phyloP scores from a whole-genome alignment of 352 stramenopile genomes.

The Blastocystis sp. region DNA sequence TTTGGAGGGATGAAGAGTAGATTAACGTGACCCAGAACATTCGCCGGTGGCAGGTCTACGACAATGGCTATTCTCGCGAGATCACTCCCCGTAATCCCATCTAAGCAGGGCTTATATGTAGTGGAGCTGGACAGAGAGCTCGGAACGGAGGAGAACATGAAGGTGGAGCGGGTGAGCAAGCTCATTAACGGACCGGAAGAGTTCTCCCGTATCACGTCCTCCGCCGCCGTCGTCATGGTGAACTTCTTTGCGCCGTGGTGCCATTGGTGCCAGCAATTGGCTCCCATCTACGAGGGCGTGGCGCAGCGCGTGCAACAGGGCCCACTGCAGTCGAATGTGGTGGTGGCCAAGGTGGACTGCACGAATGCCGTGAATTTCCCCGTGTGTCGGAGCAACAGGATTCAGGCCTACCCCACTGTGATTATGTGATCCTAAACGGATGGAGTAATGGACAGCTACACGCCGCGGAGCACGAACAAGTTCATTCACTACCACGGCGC shows the following conservation, averaged over 20 bases:
- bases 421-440: background rate
- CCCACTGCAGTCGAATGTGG: background rate
- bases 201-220: constrained; percentile 24
- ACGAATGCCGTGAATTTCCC: background rate
- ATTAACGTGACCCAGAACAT: constrained; percentile 68
- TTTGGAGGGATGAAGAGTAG: background rate
- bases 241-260: constrained; percentile 68
- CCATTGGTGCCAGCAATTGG: constrained; percentile 53
- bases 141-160: constrained; percentile 25
- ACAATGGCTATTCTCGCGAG: constrained; percentile 48
- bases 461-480: constrained; percentile 12
- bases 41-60: constrained; percentile 60
- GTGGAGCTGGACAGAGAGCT: constrained; percentile 22
- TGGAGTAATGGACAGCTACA: background rate
- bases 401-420: constrained; percentile 42
- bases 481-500: constrained; percentile 56
- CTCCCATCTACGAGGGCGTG: constrained; percentile 54
- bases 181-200: constrained; percentile 20
- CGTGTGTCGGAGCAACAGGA: constrained; percentile 34
- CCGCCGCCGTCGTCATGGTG: constrained; percentile 29
- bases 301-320: constrained; percentile 22
- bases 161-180: background rate
- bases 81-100: constrained; percentile 27
- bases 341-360: constrained; percentile 58
- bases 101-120: background rate